Conservation (phyloP, 2,329 filamentous ascomycete species). For the Uncinocarpus reesii region DNA sequence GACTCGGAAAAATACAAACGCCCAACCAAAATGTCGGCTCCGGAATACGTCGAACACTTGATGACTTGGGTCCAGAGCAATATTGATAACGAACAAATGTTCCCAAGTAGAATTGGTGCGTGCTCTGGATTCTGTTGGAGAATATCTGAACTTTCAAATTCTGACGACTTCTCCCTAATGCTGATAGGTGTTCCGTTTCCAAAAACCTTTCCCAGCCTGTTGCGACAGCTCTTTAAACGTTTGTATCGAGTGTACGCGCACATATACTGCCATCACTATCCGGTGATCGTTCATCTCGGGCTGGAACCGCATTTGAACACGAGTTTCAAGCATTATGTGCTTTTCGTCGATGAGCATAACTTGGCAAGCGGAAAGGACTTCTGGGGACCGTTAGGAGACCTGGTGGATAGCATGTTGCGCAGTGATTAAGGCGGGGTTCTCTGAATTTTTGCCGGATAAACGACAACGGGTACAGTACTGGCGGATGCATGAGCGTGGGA, state of each 20-base stretch:
- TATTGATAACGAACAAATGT: constrained; percentile 89
- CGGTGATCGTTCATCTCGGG: constrained; percentile 86
- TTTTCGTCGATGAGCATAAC: constrained; percentile 95
- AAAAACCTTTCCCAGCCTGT: constrained; percentile 75
- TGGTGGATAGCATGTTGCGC: constrained; percentile 95
- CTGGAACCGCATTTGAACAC: constrained; percentile 97
- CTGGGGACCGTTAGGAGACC: constrained; percentile 87
- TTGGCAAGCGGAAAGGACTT: constrained; percentile 91
- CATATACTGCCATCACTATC: constrained; percentile 99
- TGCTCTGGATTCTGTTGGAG: background rate
- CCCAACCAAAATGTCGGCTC: constrained; percentile 95
- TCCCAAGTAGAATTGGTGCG: constrained; percentile 80
- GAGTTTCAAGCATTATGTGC: constrained; percentile 98
- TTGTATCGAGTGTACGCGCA: constrained; percentile 98
- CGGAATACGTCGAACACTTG: constrained; percentile 93
- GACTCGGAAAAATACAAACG: constrained; percentile 88
- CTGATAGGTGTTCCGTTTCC: constrained; percentile 75
- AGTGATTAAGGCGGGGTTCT: constrained; percentile 54
- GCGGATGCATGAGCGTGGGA: constrained; percentile 9
- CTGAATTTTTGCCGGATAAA: background rate
- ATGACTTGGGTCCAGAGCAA: constrained; percentile 95
- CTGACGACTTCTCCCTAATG: background rate
- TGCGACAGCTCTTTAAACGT: constrained; percentile 96
- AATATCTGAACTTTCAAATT: background rate
- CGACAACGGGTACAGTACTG: background rate